Evolutionary conservation across 257 asterid genomes (phyloP).

Genomic region (Ophiorrhiza pumila): DNA sequence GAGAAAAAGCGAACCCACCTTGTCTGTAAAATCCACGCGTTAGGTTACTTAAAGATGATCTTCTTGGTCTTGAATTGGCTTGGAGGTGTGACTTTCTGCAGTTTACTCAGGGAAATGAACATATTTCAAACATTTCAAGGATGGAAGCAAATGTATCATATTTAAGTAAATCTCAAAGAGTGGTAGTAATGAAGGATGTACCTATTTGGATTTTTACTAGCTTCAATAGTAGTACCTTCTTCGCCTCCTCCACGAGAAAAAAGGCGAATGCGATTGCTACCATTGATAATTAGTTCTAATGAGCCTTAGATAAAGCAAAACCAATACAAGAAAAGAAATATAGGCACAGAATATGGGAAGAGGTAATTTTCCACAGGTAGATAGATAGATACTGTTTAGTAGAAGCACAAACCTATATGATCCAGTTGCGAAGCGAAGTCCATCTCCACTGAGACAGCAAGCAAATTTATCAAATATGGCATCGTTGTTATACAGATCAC

Average conservation of each 20-base stretch:
- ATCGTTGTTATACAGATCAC: conserved; percentile 64
- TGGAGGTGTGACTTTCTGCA: conserved; percentile 44
- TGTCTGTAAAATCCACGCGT: conserved; percentile 61
- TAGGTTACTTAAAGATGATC: conserved; percentile 65
- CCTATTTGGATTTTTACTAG: conserved; percentile 48
- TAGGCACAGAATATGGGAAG: background rate
- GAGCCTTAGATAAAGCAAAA: background rate
- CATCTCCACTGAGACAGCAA: conserved; percentile 66
- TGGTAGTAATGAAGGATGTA: conserved; percentile 15
- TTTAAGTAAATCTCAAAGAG: background rate
- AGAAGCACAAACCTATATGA: conserved; percentile 57
- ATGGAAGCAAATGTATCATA: background rate
- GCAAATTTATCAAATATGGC: conserved; percentile 75
- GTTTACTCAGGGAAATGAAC: background rate
- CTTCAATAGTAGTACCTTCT: conserved; percentile 53
- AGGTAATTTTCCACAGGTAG: background rate
- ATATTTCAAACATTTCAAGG: background rate
- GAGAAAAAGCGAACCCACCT: conserved; percentile 25
- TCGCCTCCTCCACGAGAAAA: conserved; percentile 54
- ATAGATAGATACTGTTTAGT: background rate
- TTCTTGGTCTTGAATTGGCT: conserved; percentile 44
- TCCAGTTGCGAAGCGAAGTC: conserved; percentile 68
- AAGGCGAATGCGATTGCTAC: conserved; percentile 50
- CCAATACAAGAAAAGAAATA: background rate
- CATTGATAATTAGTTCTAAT: background rate